Conservation (phyloP, 2,329 filamentous ascomycete genomes). For the Achaetomium macrosporum region DNA sequence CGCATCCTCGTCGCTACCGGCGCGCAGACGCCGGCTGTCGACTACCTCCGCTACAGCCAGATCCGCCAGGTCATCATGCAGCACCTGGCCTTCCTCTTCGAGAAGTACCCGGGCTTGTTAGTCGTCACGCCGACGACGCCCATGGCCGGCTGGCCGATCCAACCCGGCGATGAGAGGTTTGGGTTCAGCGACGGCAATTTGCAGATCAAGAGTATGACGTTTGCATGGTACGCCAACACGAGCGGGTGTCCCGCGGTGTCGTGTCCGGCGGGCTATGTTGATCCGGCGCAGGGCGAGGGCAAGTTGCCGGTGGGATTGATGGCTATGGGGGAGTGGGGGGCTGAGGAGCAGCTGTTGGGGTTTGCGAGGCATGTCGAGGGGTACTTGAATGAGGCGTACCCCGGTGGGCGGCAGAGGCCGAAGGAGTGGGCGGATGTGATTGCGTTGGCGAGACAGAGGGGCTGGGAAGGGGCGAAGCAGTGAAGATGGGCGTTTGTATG, state of each 20-base stretch:
- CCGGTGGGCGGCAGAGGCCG: conserved; percentile 46
- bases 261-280: conserved; percentile 67
- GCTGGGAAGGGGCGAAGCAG: conserved; percentile 23
- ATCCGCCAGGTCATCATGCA: conserved; percentile 72
- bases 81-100: conserved; percentile 67
- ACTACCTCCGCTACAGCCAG: conserved; percentile 67
- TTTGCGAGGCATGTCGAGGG: conserved; percentile 54
- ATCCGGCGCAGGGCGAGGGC: conserved; percentile 51
- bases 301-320: conserved; percentile 56
- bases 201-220: conserved; percentile 75
- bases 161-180: conserved; percentile 54
- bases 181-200: conserved; percentile 70
- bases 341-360: conserved; percentile 56
- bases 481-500: conserved; percentile 21
- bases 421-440: conserved; percentile 55
- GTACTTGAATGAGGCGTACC: conserved; percentile 45
- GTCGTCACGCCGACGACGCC: conserved; percentile 75
- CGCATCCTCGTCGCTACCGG: conserved; percentile 63
- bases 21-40: conserved; percentile 57
- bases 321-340: conserved; percentile 62
- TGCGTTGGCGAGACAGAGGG: conserved; percentile 29
- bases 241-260: conserved; percentile 70
- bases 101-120: conserved; percentile 65
- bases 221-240: conserved; percentile 80
- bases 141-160: conserved; percentile 65